Base-by-base conservation (phyloP, 495 filamentous ascomycete genomes). In the Lepidopterella palustris region DNA sequence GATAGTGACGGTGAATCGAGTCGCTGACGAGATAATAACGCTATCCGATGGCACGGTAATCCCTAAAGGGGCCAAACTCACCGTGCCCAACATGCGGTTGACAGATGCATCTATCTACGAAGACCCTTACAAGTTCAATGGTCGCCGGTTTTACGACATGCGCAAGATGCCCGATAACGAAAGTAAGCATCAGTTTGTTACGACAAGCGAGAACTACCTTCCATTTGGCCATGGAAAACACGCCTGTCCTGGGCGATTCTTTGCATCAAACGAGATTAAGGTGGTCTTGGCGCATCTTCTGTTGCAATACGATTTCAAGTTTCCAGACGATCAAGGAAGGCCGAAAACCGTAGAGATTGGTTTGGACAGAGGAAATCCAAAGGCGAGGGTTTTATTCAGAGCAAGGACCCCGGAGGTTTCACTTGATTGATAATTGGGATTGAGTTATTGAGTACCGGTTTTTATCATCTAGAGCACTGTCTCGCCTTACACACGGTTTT, bases 241-340 rank as follows among this genome's bases (percentile, higher is more conserved):
- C 53, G 79, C 83, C 0, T 82, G 79, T 55, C 78, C 79, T 10
- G 79, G 80, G 1, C 69, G 79, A 8, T 81, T 82, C 68, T 79
- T 82, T 52, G 80, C 79, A 0, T 59, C 69, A 1, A 72, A 76
- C 48, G 76, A 78, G 68, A 64, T 75, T 31, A 82, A 83, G 56
- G 73, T 79, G 32, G 35, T 66, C 13, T 13, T 71, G 40, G 29
- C 51, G 11, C 39, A 55, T 15, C 8, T 65, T 18, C 45, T 71
- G 4, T 26, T 59, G n/a, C 20, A 64, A 21, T 67, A 61, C 32
- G 57, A 54, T n/a, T 72, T 61, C 62, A 51, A 51, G 42, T 59
- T 52, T 24, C 18, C 13, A 15, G 57, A 32, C 13, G 57, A 42
- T 20, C 39, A 42, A 6, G 39, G 39, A 11, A 11, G 20, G 20